Conservation (phyloP, 2,329 filamentous ascomycete genomes). For the Cladosporium sp. region DNA sequence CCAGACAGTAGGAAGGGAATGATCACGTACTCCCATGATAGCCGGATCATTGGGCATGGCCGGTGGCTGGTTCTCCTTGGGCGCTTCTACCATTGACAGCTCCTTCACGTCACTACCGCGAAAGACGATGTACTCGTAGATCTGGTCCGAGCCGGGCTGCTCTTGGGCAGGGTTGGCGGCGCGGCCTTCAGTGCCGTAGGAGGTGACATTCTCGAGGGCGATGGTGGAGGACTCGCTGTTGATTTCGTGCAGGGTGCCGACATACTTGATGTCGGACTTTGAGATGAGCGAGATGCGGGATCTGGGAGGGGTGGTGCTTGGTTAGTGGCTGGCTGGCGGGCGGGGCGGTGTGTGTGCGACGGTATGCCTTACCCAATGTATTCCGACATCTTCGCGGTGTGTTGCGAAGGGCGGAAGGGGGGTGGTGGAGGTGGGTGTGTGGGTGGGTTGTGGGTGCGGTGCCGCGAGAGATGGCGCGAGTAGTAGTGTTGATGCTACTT, state of each 20-base stretch:
- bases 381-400: slow-evolving; percentile 53
- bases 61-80: slow-evolving; percentile 69
- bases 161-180: slow-evolving; percentile 76
- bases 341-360: background rate
- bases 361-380: slow-evolving; percentile 56
- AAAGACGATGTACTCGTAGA: slow-evolving; percentile 99
- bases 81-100: slow-evolving; percentile 80
- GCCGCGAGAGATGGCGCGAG: slow-evolving; percentile 8
- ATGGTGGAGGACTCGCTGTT: slow-evolving; percentile 97
- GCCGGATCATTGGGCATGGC: slow-evolving; percentile 91
- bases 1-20: slow-evolving; percentile 21
- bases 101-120: slow-evolving; percentile 98
- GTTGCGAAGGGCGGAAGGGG: background rate
- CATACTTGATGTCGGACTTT: slow-evolving; percentile 94
- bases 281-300: slow-evolving; percentile 96
- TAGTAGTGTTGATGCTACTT: slow-evolving; percentile 3
- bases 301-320: slow-evolving; percentile 49
- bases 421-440: background rate
- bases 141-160: slow-evolving; percentile 77
- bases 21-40: slow-evolving; percentile 73
- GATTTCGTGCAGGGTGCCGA: slow-evolving; percentile 94
- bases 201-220: slow-evolving; percentile 92
- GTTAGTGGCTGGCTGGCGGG: slow-evolving; percentile 26
- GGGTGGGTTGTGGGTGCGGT: background rate
- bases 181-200: slow-evolving; percentile 90